Base-by-base conservation (phyloP, 2,329 filamentous ascomycete genomes). In the Xenoacremonium recifei region DNA sequence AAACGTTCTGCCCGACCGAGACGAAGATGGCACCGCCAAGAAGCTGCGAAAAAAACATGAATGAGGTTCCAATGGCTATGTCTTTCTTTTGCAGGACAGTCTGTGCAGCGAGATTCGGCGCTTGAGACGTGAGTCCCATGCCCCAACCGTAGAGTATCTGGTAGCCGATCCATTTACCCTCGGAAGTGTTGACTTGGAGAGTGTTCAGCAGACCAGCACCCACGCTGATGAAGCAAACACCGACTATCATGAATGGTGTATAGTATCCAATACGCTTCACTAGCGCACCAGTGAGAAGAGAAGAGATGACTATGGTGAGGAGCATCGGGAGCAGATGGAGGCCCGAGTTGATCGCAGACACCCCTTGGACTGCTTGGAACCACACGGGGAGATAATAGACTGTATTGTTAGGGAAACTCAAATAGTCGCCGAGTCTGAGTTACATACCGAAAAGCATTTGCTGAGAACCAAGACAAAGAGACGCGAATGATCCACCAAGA, bases 381-480 rank as follows among this genome's bases (percentile, higher is more conserved):
- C 39, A 46, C 5, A 46, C 42, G 4, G 43, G 39, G 23, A 46
- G 39, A 9, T 36, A 46, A n/a, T 39, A 46, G 4, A 29, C 38
- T 3, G 34, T 21, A 19, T 34, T 42, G 23, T 35, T 41, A 13
- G 39, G 35, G 9, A 32, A 36, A 18, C 43, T 39, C n/a, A 35
- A 77, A 73, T 10, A 59, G 66, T 4, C 69, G 68, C 4, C 69
- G 71, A 39, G 77, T 70, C 44, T 70, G 68, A 40, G 69, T 62
- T 23, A 65, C 55, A 45, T 76, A 77, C 12, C 64, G 27, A 50
- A 67, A n/a, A n/a, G n/a, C n/a, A n/a, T n/a, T n/a, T n/a, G n/a
- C n/a, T n/a, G n/a, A n/a, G n/a, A n/a, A 34, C 39, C 20, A 45
- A 42, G 7, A 38, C 36, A 16, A 45, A 45, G 3, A 45, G n/a